Conservation (phyloP, 192 early-diverging fungal genomes). For the Rhizophagus prolifer region DNA sequence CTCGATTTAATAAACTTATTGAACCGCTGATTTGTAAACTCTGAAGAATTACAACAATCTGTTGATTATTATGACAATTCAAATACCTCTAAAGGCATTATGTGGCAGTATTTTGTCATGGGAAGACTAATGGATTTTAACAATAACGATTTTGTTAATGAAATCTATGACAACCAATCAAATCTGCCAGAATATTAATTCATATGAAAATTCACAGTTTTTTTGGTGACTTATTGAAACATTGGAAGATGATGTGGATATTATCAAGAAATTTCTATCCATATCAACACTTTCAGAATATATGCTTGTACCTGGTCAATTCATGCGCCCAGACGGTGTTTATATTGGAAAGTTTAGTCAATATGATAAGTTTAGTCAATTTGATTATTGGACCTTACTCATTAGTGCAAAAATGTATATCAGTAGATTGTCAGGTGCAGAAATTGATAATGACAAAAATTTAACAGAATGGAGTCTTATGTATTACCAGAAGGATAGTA, state of each 20-base stretch:
- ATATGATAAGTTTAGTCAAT: too few relatives aligned
- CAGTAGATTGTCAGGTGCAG: not conserved
- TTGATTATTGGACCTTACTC: not conserved
- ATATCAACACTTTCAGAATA: not conserved
- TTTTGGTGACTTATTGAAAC: not conserved
- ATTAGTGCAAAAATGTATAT: not conserved
- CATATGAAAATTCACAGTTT: not conserved
- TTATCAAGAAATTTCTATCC: not conserved
- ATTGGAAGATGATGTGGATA: not conserved
- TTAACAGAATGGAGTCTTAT: not conserved
- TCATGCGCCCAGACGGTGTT: not conserved
- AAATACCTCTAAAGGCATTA: constrained; percentile 18
- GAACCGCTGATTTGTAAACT: not conserved
- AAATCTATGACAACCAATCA: not conserved
- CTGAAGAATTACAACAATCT: not conserved
- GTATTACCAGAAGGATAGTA: not conserved
- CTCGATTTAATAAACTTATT: not conserved
- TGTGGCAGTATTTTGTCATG: constrained; percentile 2
- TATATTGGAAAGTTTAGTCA: not conserved
- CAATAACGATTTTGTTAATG: not conserved
- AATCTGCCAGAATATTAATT: not conserved
- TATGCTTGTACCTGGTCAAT: not conserved
- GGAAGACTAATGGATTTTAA: not conserved
- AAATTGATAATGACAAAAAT: not conserved
- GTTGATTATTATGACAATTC: not conserved